A percentile compares a stretch with the other conserved stretches of the same genome.
These are phyloP conservation scores for Camelina neglecta DNA, from an alignment of 345 rosid species.

Conservation along the genomic window DNA sequence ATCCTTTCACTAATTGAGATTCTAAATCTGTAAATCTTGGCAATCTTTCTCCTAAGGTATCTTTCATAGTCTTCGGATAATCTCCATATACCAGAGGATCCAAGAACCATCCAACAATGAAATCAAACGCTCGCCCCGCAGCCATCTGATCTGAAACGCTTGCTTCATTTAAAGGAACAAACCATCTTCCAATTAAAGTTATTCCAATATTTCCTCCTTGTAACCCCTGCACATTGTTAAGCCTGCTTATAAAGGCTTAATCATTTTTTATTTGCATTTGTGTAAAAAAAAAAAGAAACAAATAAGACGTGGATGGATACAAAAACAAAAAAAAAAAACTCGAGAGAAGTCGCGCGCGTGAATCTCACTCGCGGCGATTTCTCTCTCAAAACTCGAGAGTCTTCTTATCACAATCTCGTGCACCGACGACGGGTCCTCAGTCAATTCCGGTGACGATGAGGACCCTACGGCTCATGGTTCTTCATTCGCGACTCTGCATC, in stretches of 20 bases:
- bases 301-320: too few species aligned
- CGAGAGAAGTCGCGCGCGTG: too few species aligned
- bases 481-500: too few species aligned
- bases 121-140: conserved; percentile 5
- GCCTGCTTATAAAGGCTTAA: neutral
- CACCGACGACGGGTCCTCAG: too few species aligned
- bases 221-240: neutral
- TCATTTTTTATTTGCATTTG: neutral
- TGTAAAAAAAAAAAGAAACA: too few species aligned
- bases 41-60: neutral
- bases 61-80: neutral
- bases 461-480: too few species aligned
- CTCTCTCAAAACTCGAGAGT: too few species aligned
- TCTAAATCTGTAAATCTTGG: neutral
- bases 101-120: conserved; percentile 31
- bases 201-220: neutral
- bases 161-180: neutral
- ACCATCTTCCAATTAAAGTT: conserved; percentile 1
- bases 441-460: too few species aligned
- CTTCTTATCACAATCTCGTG: too few species aligned
- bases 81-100: neutral
- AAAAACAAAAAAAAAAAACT: too few species aligned
- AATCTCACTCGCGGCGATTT: too few species aligned
- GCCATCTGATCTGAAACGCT: neutral
- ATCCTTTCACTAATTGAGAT: neutral